Conservation (phyloP, 371 early-diverging fungal species). For the Lichtheimia hyalospora region DNA sequence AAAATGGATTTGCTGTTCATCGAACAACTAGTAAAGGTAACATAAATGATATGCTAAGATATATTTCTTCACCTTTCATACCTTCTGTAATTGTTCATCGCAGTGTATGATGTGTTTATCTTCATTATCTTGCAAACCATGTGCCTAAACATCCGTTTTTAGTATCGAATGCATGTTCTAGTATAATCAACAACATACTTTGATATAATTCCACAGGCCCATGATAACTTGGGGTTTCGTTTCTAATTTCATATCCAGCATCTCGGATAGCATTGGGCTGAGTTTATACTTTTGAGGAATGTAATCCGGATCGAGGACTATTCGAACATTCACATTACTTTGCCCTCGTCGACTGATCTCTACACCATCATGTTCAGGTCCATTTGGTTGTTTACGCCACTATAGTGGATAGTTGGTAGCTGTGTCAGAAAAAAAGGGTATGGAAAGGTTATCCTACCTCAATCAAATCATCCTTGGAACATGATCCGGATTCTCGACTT, state of each 20-base stretch:
- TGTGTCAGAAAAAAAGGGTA: not conserved
- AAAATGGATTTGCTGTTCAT: constrained; percentile 71
- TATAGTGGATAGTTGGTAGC: constrained; percentile 17
- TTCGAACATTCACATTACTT: constrained; percentile 73
- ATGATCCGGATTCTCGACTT: constrained; percentile 73
- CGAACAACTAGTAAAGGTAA: constrained; percentile 56
- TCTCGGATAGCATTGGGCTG: constrained; percentile 63
- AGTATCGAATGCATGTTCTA: not conserved
- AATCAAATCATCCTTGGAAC: constrained; percentile 69
- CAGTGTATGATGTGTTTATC: constrained; percentile 73
- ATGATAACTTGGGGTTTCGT: constrained; percentile 77
- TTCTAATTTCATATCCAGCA: constrained; percentile 77
- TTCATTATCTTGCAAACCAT: constrained; percentile 78
- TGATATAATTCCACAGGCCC: constrained; percentile 95
- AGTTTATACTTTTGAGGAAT: constrained; percentile 81
- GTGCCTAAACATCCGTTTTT: not conserved
- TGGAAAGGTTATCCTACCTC: constrained; percentile 47
- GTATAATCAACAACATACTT: constrained; percentile 39
- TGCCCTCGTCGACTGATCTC: constrained; percentile 91
- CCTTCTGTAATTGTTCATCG: constrained; percentile 58
- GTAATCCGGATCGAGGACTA: constrained; percentile 75
- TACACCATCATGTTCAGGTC: constrained; percentile 81
- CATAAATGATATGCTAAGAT: too few relatives aligned
- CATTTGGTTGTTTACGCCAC: constrained; percentile 66
- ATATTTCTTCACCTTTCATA: constrained; percentile 10